Conservation (phyloP, 495 filamentous ascomycete genomes). For the Penicillium goetzii region DNA sequence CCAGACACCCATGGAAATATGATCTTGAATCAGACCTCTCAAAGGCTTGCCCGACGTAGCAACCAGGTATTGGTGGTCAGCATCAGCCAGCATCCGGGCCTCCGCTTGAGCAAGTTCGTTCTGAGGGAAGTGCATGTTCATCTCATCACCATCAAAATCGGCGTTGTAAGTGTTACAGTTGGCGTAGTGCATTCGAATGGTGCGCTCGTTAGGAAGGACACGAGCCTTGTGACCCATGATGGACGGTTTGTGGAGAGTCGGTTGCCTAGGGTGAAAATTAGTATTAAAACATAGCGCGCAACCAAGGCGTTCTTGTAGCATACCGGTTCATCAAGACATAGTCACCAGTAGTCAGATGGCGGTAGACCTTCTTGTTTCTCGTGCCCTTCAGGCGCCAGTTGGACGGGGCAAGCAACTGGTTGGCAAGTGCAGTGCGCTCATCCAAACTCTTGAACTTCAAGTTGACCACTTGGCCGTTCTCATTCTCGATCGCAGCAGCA, state of each 20-base stretch:
- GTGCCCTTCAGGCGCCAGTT: conserved; percentile 72
- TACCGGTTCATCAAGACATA: conserved; percentile 95
- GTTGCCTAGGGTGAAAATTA: conserved; percentile 54
- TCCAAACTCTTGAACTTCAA: conserved; percentile 83
- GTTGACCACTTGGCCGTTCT: conserved; percentile 88
- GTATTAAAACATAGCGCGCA: not conserved
- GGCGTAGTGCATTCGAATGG: conserved; percentile 99
- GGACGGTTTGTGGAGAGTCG: conserved; percentile 99
- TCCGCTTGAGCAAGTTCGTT: conserved; percentile 93
- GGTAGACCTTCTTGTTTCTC: conserved; percentile 93
- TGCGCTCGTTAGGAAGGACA: conserved; percentile 91
- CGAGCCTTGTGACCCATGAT: conserved; percentile 98
- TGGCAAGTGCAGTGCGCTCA: conserved; percentile 82
- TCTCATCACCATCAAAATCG: conserved; percentile 99
- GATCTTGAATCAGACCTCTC: conserved; percentile 97
- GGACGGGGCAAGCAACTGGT: conserved; percentile 89
- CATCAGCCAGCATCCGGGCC: conserved; percentile 88
- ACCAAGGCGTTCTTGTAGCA: not conserved
- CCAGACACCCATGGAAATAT: conserved; percentile 91
- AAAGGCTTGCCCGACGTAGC: conserved; percentile 93
- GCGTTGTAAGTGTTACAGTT: conserved; percentile 99
- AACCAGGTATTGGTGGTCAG: conserved; percentile 95
- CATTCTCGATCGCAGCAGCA: conserved; percentile 91
- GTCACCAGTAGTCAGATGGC: conserved; percentile 94
- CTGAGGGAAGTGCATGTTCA: conserved; percentile 99